Evolutionary conservation across 1,284 basidiomycete species (phyloP).

Genomic region (Sporisorium exsertum): DNA sequence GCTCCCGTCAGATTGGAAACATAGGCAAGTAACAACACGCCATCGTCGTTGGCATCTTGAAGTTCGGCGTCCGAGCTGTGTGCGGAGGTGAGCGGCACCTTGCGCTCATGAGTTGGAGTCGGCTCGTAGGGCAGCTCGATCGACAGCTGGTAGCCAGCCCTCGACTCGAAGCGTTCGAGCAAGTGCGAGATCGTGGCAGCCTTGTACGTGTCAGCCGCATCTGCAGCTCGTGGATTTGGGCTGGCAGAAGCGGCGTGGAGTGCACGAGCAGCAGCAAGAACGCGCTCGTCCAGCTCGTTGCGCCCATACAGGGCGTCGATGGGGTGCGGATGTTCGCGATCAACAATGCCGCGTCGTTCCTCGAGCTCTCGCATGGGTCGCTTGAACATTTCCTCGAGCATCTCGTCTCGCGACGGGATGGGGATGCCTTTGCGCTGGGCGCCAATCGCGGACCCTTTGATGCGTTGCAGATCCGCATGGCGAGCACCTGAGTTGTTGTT

Average conservation of each 20-base stretch:
- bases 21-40: conserved; percentile 76
- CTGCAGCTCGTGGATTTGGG: conserved; percentile 1
- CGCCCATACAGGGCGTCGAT: conserved; percentile 57
- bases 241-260: conserved; percentile 31
- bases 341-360: conserved; percentile 29
- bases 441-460: conserved; percentile 48
- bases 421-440: conserved; percentile 43
- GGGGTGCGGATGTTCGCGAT: conserved; percentile 57
- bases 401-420: conserved; percentile 48
- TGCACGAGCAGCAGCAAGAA: conserved; percentile 53
- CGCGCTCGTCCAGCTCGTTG: conserved; percentile 61
- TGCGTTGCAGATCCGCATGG: conserved; percentile 42
- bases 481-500: conserved; percentile 3
- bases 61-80: conserved; percentile 51
- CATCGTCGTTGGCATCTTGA: conserved; percentile 67
- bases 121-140: conserved; percentile 66
- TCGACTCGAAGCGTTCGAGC: conserved; percentile 34
- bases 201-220: conserved; percentile 18
- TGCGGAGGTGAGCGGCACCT: conserved; percentile 55
- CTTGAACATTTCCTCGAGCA: conserved; percentile 55
- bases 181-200: conserved; percentile 30
- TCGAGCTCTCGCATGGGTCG: conserved; percentile 44
- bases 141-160: conserved; percentile 52
- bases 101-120: conserved; percentile 46
- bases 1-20: conserved; percentile 68